Evolutionary conservation across 73 alveolate species (phyloP), one percentile per base, ranked within the genome.

Genomic region (Paramecium sexaurelia): DNA sequence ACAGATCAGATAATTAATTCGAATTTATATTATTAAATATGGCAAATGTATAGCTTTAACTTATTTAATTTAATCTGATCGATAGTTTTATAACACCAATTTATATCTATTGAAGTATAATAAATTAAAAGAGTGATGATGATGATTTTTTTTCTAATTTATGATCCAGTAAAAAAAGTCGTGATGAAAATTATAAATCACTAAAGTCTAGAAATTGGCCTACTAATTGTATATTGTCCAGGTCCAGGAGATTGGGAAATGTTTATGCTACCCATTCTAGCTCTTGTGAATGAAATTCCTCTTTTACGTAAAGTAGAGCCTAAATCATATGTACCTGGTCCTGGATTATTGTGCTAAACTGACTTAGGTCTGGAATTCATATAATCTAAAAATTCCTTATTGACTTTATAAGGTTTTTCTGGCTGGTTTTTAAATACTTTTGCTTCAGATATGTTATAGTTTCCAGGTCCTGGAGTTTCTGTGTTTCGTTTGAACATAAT

Each of bases 401-500:
- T 61, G 8, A 61, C 83, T 61, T 61, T 61, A 32, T 61, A 61
- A 13, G 83, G 51, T 29, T 61, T 13, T 26, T 61, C 26, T 11
- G 26, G 39, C 11, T 1, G 29, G 9, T 19, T n/a, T 26, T 6
- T 26, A 29, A 13, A 1, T 0, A 29, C 47, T 61, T 61, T 61
- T 1, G 3, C 47, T 8, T 61, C 43, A 8, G 24, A 5, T 1
- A 61, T 29, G 39, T 61, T 61, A 61, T 61, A 61, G 47, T 61
- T 61, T 32, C 83, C 83, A 61, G 83, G 83, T 61, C 83, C 83
- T 13, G 83, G 83, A 61, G 83, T 61, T 61, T 61, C 47, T 13
- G 17, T 11, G 83, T 61, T 61, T 45, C 83, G 20, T 26, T 11
- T 8, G 11, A 61, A 61, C 27, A 26, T 6, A 61, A 32, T 61